Evolutionary conservation across 139 green algal genomes (phyloP).

Genomic region (Chlamydomonas schloesseri): DNA sequence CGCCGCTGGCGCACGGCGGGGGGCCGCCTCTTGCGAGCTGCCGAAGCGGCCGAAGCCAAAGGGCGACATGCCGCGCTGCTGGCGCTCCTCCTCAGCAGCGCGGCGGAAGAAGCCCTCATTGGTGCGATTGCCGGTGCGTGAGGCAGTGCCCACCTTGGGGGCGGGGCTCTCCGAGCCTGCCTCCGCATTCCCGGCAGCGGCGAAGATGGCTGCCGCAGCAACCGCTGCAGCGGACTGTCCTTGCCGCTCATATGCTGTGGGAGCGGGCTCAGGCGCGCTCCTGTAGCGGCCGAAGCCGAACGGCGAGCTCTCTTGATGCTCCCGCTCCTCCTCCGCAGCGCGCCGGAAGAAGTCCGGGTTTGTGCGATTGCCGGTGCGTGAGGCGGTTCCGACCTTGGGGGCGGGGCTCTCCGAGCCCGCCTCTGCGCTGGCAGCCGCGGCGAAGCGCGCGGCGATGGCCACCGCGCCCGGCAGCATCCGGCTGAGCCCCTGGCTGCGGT

Average conservation of each 20-base stretch:
- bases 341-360: neutral
- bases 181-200: too few relatives aligned
- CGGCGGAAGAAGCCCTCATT: neutral
- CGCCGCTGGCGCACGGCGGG: too few relatives aligned
- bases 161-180: conserved; percentile 12
- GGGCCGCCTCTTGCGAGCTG: neutral
- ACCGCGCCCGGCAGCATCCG: too few relatives aligned
- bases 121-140: conserved; percentile 4
- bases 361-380: conserved; percentile 6
- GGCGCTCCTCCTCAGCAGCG: neutral
- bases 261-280: too few relatives aligned
- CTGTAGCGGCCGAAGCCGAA: neutral
- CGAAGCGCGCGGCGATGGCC: neutral
- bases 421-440: too few relatives aligned
- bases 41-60: neutral
- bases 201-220: neutral
- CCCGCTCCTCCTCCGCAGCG: neutral
- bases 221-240: too few relatives aligned
- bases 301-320: too few relatives aligned
- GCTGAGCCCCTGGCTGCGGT: too few relatives aligned
- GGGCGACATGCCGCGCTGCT: too few relatives aligned
- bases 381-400: conserved; percentile 29
- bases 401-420: conserved; percentile 16
- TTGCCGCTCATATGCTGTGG: too few relatives aligned
- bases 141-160: conserved; percentile 28